These are phyloP conservation scores for Boletus hoseneyae DNA, from an alignment of 1,284 basidiomycete genomes.

Conservation along the genomic window DNA sequence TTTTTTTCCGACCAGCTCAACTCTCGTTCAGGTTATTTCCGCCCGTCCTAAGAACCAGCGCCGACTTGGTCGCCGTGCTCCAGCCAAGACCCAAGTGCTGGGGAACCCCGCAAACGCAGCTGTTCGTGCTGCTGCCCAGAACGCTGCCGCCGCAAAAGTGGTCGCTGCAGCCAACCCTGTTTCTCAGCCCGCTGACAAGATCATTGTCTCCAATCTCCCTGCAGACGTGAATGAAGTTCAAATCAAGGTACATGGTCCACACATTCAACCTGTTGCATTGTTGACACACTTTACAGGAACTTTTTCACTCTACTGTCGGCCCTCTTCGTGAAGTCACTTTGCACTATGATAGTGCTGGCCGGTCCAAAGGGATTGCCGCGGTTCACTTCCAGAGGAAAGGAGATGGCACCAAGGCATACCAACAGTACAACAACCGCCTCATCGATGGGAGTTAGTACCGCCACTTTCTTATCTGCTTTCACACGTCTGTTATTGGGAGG, in stretches of 20 bases:
- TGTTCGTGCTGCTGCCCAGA: constrained; percentile 48
- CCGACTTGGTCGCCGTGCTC: constrained; percentile 44
- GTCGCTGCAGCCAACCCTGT: constrained; percentile 35
- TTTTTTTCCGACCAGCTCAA: constrained; percentile 23
- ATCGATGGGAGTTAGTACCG: constrained; percentile 99
- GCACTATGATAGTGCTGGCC: constrained; percentile 81
- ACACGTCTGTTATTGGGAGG: constrained; percentile 27
- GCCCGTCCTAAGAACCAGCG: constrained; percentile 53
- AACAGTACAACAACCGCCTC: constrained; percentile 96
- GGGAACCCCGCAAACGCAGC: constrained; percentile 49
- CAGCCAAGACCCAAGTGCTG: constrained; percentile 51
- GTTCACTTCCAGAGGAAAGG: constrained; percentile 86
- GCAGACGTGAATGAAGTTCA: constrained; percentile 92
- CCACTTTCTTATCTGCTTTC: constrained; percentile 41
- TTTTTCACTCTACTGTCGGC: constrained; percentile 90
- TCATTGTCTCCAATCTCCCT: constrained; percentile 95
- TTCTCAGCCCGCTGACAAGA: constrained; percentile 71
- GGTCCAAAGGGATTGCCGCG: constrained; percentile 87
- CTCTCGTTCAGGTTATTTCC: constrained; percentile 64
- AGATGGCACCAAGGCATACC: constrained; percentile 89
- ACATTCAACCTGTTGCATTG: neutral
- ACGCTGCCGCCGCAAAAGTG: constrained; percentile 40
- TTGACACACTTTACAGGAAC: constrained; percentile 58
- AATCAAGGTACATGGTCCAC: constrained; percentile 70
- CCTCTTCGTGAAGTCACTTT: constrained; percentile 82